phyloP scores from a whole-genome alignment of 2,329 filamentous ascomycete species.

The Trichophyton equinum region DNA sequence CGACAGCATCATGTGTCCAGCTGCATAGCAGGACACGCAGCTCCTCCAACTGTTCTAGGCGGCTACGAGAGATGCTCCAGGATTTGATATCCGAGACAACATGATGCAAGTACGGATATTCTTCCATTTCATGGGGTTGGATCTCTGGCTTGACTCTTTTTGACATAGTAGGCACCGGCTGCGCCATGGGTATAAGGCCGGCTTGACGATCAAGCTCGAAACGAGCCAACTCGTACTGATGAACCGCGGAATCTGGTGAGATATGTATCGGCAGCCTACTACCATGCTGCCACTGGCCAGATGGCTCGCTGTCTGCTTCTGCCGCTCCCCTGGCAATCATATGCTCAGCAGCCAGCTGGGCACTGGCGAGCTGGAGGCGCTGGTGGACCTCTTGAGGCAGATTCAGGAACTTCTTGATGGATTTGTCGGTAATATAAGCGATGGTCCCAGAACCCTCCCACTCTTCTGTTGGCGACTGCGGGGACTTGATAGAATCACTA shows the following conservation, averaged over 20 bases:
- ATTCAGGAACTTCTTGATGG: slow-evolving; percentile 7
- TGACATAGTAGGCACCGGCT: background rate
- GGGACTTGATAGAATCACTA: background rate
- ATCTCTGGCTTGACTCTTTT: background rate
- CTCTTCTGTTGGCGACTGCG: background rate
- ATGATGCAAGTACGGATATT: slow-evolving; percentile 6
- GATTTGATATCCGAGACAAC: slow-evolving; percentile 2
- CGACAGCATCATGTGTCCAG: slow-evolving; percentile 2
- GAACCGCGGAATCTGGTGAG: slow-evolving; percentile 2
- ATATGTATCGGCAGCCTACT: background rate
- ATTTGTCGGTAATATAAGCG: slow-evolving; percentile 5
- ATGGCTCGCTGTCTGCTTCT: background rate
- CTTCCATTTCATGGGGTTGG: background rate
- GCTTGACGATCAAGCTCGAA: slow-evolving; percentile 7
- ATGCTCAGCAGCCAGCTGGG: slow-evolving; percentile 10
- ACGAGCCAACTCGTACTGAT: slow-evolving; percentile 11
- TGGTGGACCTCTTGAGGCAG: slow-evolving; percentile 12
- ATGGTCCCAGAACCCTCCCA: slow-evolving; percentile 7
- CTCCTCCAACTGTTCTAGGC: slow-evolving; percentile 5
- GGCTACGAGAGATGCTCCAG: slow-evolving; percentile 2
- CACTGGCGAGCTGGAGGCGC: slow-evolving; percentile 10
- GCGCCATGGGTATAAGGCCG: background rate
- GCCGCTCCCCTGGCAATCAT: background rate
- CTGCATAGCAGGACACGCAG: slow-evolving; percentile 5
- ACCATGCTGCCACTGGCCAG: background rate